Conservation (phyloP, 1,139 yeast species). For the Sugiyamaella novakii region DNA sequence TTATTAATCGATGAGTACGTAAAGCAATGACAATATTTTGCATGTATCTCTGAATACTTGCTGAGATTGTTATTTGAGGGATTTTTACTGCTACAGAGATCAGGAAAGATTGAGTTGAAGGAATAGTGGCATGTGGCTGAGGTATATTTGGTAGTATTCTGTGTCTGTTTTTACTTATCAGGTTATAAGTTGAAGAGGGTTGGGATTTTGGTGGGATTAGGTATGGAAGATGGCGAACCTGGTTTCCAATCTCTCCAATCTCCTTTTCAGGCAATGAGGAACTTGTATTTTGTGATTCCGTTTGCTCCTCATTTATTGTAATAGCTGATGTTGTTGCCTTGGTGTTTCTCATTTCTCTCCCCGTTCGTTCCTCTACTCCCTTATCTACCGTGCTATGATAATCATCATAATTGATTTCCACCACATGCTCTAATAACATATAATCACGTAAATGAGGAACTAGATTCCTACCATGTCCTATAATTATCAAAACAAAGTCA, state of each 20-base stretch:
- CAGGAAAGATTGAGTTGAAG: not conserved
- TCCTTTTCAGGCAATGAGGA: not conserved
- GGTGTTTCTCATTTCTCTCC: not conserved
- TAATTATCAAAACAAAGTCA: slow-evolving; percentile 15
- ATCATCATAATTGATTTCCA: slow-evolving; percentile 14
- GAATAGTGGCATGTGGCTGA: not conserved
- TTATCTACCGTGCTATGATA: not conserved
- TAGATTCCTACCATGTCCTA: slow-evolving; percentile 19
- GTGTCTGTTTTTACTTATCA: too few relatives aligned
- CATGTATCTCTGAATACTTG: slow-evolving; percentile 55
- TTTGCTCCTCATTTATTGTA: not conserved
- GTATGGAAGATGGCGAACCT: too few relatives aligned
- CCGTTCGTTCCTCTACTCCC: not conserved
- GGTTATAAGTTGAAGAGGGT: not conserved
- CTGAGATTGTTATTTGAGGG: slow-evolving; percentile 42
- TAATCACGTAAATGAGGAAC: slow-evolving; percentile 25
- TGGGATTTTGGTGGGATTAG: not conserved
- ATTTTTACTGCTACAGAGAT: slow-evolving; percentile 11
- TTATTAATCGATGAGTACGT: slow-evolving; percentile 54
- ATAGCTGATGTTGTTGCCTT: not conserved
- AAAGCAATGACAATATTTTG: slow-evolving; percentile 55
- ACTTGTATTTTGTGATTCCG: too few relatives aligned
- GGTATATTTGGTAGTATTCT: not conserved
- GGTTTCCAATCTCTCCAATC: not conserved
- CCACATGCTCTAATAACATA: slow-evolving; percentile 25